Evolutionary conservation across 495 filamentous ascomycete genomes (phyloP), one percentile per base, ranked within the genome.

Genomic region (Neurospora sp.): DNA sequence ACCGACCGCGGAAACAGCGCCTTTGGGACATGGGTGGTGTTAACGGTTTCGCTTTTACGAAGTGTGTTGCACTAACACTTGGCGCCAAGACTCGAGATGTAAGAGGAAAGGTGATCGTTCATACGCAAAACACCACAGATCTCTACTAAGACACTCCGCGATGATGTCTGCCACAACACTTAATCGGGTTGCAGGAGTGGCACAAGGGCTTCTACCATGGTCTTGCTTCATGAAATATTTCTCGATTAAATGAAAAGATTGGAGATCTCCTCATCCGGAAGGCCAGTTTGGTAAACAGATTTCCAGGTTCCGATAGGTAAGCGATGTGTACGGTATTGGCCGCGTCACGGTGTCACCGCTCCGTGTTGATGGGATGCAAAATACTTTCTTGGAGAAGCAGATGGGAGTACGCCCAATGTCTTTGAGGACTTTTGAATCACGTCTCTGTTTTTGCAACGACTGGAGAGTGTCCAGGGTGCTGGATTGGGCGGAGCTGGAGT

Each of bases 161-260:
- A 27, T 59, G 0, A 14, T 3, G 0, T 27, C 5, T 59, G 48
- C 46, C 2, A 11, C 44, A 20, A 20, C 7, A 0, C n/a, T 48
- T 1, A 3, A 11, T 0, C 3, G 1, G 8, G 3, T n/a, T 4
- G 7, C 0, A 20, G 3, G 4, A 20, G 0, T 4, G 1, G n/a
- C 18, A 0, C 5, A 16, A 41, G n/a, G 5, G 12, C 4, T 41
- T 41, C 12, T 14, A 16, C 10, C 0, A 16, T 42, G 16, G 41
- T 8, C 0, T 3, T 18, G 4, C 2, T 48, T 12, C 0, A 2
- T 48, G 20, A 5, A 11, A 4, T 0, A n/a, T 3, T 10, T 4
- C 0, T n/a, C 0, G 3, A 48, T 10, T 4, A n/a, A n/a, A 5
- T 12, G 4, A 23, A 11, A 0, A 48, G 3, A 4, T 23, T 54